These are phyloP conservation scores for Eudorina sp. DNA, from an alignment of 139 green algal genomes.

Conservation along the genomic window DNA sequence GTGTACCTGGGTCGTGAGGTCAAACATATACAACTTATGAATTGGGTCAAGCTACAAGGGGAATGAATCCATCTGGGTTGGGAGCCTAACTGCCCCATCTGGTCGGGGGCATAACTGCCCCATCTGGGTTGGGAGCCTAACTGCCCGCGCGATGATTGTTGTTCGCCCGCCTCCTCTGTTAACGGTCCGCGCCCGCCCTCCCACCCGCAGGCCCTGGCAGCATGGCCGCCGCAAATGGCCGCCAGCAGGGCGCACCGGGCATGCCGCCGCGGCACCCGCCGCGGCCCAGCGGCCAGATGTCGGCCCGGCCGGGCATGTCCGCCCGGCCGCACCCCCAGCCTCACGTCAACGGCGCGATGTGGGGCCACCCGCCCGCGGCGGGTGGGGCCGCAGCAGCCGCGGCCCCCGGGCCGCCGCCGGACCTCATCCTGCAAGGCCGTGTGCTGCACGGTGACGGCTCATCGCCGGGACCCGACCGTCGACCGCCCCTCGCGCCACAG, in stretches of 20 bases:
- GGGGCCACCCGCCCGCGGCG: background rate
- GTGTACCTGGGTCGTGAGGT: too few species aligned
- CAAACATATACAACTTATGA: too few species aligned
- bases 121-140: too few species aligned
- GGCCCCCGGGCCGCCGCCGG: background rate
- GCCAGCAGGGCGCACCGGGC: background rate
- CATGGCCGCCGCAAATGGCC: background rate
- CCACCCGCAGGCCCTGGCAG: background rate
- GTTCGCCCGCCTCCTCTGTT: too few species aligned
- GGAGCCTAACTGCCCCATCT: too few species aligned
- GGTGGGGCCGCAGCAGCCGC: background rate
- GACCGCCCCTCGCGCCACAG: background rate
- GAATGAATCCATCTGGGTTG: too few species aligned
- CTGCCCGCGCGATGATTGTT: too few species aligned
- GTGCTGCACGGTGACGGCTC: background rate
- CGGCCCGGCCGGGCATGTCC: background rate
- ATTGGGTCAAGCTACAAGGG: too few species aligned
- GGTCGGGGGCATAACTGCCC: too few species aligned
- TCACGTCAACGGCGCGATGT: background rate
- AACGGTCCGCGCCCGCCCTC: background rate
- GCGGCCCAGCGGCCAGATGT: background rate
- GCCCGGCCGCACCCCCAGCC: background rate
- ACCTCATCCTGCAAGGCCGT: conserved; percentile 27
- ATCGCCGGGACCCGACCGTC: background rate
- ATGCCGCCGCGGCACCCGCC: conserved; percentile 10